A percentile compares a stretch with the other conserved stretches of the same genome.
phyloP scores from a whole-genome alignment of 108 stramenopile genomes.

The Nitzschia inconspicua region DNA sequence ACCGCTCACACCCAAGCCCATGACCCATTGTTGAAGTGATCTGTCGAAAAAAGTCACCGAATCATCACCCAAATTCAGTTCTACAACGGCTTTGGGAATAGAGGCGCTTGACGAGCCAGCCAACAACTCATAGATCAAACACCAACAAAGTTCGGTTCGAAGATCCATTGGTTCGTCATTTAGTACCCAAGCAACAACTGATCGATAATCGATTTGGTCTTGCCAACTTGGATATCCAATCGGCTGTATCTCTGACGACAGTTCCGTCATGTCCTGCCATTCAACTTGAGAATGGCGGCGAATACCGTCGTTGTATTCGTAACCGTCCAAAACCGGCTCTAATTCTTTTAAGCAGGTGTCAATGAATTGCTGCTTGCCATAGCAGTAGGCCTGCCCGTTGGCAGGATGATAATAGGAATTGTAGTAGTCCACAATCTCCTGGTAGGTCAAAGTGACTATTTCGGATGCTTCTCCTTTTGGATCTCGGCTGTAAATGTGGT shows the following conservation, averaged over 20 bases:
- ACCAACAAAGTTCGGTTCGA: constrained; percentile 73
- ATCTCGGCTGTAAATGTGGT: constrained; percentile 79
- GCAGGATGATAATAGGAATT: constrained; percentile 88
- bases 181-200: constrained; percentile 84
- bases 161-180: constrained; percentile 66
- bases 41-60: constrained; percentile 33
- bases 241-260: constrained; percentile 26
- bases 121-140: constrained; percentile 74
- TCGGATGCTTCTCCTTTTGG: constrained; percentile 85
- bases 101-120: constrained; percentile 67
- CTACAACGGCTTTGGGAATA: constrained; percentile 44
- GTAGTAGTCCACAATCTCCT: constrained; percentile 87
- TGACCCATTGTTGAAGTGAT: constrained; percentile 21
- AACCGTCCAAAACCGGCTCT: constrained; percentile 49
- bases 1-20: constrained; percentile 85
- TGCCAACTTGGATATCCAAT: constrained; percentile 44
- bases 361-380: constrained; percentile 82
- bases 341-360: constrained; percentile 44
- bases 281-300: constrained; percentile 30
- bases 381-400: constrained; percentile 90
- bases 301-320: constrained; percentile 38
- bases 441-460: constrained; percentile 79
- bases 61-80: constrained; percentile 46
- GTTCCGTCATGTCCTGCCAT: constrained; percentile 39
- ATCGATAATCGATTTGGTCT: constrained; percentile 50